Evolutionary conservation across 805 yeast species (phyloP), one percentile per base, ranked within the genome.

Genomic region (Tetrapisispora namnaoensis): DNA sequence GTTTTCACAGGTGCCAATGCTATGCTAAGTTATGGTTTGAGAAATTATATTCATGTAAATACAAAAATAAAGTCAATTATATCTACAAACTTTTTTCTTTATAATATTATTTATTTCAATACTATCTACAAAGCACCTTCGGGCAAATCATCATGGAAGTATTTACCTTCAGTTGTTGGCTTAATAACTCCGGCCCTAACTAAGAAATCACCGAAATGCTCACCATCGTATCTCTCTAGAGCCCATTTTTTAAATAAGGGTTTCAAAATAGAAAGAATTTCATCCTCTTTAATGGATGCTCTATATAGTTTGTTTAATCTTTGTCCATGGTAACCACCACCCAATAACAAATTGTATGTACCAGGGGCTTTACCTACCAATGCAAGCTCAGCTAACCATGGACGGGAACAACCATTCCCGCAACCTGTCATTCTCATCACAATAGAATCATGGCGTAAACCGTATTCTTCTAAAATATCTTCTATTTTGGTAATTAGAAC

Each of bases 361-460:
- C 95, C 95, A 54, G 77, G 80, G 0, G 98, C 96, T 67, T 91
- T 91, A 67, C 98, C 98, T 50, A 91, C 95, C 51, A 89, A 75
- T 0, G 97, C 98, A 50, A 91, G 80, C 68, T 91, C 98, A 4
- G 97, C 98, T 46, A 91, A 71, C 97, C 97, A 91, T 28, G 98
- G 98, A 68, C 98, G 82, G 22, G 98, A 93, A 74, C 98, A 91
- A 57, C 98, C 98, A 67, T 91, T 91, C 48, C 97, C 97, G 76
- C 98, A 91, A 49, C 98, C 98, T 30, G 97, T 91, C 97, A 91
- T 90, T 73, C 98, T 81, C 95, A 91, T 85, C 22, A 89, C 95
- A 56, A 91, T 77, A 8, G 95, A 82, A 69, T 91, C 98, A 60
- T 89, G 96, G 63, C 95, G 84, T 59, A 91, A 77, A 9, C 98